These are phyloP conservation scores for Stenogyne calaminthoides DNA, from an alignment of 305 asterid genomes.

Conservation along the genomic window DNA sequence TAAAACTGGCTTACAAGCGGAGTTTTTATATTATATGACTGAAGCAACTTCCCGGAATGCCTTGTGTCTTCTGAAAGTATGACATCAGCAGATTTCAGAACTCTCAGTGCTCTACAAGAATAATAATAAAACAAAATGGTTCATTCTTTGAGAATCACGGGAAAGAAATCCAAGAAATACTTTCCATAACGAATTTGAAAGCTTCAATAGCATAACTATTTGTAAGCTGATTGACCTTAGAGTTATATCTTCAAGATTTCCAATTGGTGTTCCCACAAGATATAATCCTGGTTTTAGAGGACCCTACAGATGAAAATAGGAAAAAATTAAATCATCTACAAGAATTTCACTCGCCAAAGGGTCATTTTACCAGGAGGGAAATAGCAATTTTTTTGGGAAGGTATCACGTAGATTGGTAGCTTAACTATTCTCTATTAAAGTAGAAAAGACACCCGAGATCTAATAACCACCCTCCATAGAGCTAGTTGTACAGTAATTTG, in stretches of 20 bases:
- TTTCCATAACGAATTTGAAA: constrained; percentile 1
- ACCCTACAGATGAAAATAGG: constrained; percentile 45
- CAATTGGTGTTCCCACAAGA: constrained; percentile 92
- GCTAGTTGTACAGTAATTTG: background rate
- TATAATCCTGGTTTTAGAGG: constrained; percentile 83
- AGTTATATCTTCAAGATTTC: constrained; percentile 96
- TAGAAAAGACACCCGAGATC: background rate
- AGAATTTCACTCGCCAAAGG: background rate
- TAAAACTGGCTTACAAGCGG: constrained; percentile 67
- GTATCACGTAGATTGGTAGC: background rate
- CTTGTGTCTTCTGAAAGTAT: constrained; percentile 90
- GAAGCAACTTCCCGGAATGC: constrained; percentile 94
- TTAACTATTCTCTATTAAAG: background rate
- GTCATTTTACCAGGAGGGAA: background rate
- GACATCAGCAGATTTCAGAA: constrained; percentile 78
- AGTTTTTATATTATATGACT: constrained; percentile 67
- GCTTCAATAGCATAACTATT: constrained; percentile 21
- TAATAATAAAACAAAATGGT: constrained; percentile 4
- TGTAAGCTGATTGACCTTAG: constrained; percentile 46
- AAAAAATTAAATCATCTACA: background rate
- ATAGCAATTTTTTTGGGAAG: background rate
- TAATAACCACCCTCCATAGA: background rate
- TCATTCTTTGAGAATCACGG: constrained; percentile 6
- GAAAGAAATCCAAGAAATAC: constrained; percentile 20
- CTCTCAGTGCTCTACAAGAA: constrained; percentile 71